These are phyloP conservation scores for Trypanosoma platydactyli DNA, from an alignment of 208 protist genomes.

Conservation along the genomic window DNA sequence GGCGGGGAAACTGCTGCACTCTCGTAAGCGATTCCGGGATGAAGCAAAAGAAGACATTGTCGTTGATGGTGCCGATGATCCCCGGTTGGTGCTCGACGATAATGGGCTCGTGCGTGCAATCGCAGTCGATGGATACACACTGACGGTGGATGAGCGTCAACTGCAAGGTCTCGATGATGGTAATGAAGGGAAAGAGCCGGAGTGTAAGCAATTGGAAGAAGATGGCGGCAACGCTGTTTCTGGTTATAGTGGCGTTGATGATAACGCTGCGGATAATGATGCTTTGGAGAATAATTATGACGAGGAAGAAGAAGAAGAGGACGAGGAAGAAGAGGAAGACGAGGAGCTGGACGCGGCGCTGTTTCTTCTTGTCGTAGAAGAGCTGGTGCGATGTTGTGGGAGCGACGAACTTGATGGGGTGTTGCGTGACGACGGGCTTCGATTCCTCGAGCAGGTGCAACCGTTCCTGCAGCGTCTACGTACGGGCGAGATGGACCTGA, in stretches of 20 bases:
- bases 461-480: slow-evolving; percentile 44
- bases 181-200: slow-evolving; percentile 13
- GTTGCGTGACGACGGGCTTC: slow-evolving; percentile 31
- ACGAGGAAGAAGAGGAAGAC: slow-evolving; percentile 67
- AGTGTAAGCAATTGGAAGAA: slow-evolving; percentile 48
- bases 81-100: slow-evolving; percentile 43
- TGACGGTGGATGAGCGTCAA: slow-evolving; percentile 70
- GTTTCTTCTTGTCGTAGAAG: slow-evolving; percentile 62
- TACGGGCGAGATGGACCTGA: slow-evolving; percentile 14
- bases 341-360: slow-evolving; percentile 64
- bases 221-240: slow-evolving; percentile 25
- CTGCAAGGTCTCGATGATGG: slow-evolving; percentile 33
- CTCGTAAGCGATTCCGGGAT: slow-evolving; percentile 37
- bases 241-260: neutral
- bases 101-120: slow-evolving; percentile 58
- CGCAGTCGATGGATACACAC: slow-evolving; percentile 51
- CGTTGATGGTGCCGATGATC: slow-evolving; percentile 5
- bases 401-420: slow-evolving; percentile 57
- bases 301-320: too few species aligned
- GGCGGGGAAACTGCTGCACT: neutral
- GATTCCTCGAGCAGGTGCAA: slow-evolving; percentile 40
- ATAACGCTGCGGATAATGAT: slow-evolving; percentile 2
- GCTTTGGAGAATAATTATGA: slow-evolving; percentile 30
- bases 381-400: slow-evolving; percentile 73
- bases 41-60: slow-evolving; percentile 20